These are phyloP conservation scores for Trichoderma polysporum DNA, from an alignment of 2,329 filamentous ascomycete genomes.

Conservation along the genomic window DNA sequence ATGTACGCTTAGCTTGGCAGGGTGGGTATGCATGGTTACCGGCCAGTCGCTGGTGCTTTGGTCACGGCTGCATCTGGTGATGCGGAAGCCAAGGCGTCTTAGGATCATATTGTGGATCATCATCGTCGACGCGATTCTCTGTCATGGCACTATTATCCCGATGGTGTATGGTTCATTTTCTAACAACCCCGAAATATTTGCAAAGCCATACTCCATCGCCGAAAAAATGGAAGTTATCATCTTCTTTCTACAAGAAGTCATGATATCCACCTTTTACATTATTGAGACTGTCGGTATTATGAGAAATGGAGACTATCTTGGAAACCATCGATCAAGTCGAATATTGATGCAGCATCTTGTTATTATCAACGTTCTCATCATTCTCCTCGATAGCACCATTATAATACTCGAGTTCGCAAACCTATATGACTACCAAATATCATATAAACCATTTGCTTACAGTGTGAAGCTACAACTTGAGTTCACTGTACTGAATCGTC, in stretches of 20 bases:
- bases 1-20: constrained; percentile 26
- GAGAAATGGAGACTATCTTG: constrained; percentile 34
- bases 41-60: constrained; percentile 61
- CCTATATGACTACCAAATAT: constrained; percentile 32
- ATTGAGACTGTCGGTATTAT: constrained; percentile 49
- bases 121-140: constrained; percentile 50
- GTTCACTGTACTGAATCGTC: constrained; percentile 34
- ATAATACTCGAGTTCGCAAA: constrained; percentile 32
- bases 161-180: constrained; percentile 54
- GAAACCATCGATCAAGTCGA: constrained; percentile 26
- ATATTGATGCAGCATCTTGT: constrained; percentile 37
- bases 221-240: constrained; percentile 55
- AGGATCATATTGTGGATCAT: constrained; percentile 56
- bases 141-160: constrained; percentile 55
- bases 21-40: constrained; percentile 51
- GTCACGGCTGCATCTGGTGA: constrained; percentile 59
- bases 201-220: constrained; percentile 40
- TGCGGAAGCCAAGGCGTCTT: constrained; percentile 48
- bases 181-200: constrained; percentile 18
- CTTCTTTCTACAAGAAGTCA: constrained; percentile 54
- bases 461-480: constrained; percentile 37
- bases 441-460: constrained; percentile 35
- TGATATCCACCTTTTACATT: constrained; percentile 53
- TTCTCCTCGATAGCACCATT: constrained; percentile 42
- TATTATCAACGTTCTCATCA: constrained; percentile 42